These are phyloP conservation scores for Mortierella antarctica DNA, from an alignment of 192 early-diverging fungal species.

Conservation along the genomic window DNA sequence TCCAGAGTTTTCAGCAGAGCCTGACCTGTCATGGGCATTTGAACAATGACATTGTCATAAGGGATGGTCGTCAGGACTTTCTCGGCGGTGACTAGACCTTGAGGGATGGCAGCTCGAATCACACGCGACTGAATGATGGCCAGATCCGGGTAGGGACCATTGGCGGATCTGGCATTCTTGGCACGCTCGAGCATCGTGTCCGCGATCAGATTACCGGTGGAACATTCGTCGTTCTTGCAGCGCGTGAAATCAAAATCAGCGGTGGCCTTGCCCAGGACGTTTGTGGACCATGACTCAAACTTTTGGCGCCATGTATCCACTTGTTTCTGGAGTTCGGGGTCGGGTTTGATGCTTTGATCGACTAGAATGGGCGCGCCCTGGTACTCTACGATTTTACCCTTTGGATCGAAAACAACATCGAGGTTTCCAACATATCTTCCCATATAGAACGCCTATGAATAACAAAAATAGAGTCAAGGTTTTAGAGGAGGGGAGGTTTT, in stretches of 20 bases:
- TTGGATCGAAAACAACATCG: slow-evolving; percentile 62
- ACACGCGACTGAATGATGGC: slow-evolving; percentile 69
- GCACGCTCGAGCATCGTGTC: slow-evolving; percentile 63
- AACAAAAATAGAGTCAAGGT: background rate
- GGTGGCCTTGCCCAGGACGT: slow-evolving; percentile 48
- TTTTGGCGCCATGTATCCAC: slow-evolving; percentile 52
- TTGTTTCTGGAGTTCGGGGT: slow-evolving; percentile 45
- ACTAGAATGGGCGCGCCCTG: slow-evolving; percentile 68
- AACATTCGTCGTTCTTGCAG: slow-evolving; percentile 58
- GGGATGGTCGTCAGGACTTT: slow-evolving; percentile 65
- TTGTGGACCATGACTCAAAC: slow-evolving; percentile 49
- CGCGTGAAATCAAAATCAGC: slow-evolving; percentile 46
- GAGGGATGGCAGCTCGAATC: slow-evolving; percentile 60
- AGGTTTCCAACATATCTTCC: slow-evolving; percentile 67
- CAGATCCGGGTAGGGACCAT: background rate
- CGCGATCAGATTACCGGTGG: slow-evolving; percentile 66
- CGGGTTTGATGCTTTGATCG: slow-evolving; percentile 55
- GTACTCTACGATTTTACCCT: slow-evolving; percentile 59
- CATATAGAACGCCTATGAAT: slow-evolving; percentile 40
- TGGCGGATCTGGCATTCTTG: background rate
- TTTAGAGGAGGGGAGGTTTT: background rate
- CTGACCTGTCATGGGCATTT: slow-evolving; percentile 56
- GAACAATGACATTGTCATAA: slow-evolving; percentile 66
- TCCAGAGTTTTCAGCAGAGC: slow-evolving; percentile 61
- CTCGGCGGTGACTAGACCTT: slow-evolving; percentile 63